Base-by-base conservation (phyloP, 2,329 filamentous ascomycete genomes). In the Fusarium sp. region DNA sequence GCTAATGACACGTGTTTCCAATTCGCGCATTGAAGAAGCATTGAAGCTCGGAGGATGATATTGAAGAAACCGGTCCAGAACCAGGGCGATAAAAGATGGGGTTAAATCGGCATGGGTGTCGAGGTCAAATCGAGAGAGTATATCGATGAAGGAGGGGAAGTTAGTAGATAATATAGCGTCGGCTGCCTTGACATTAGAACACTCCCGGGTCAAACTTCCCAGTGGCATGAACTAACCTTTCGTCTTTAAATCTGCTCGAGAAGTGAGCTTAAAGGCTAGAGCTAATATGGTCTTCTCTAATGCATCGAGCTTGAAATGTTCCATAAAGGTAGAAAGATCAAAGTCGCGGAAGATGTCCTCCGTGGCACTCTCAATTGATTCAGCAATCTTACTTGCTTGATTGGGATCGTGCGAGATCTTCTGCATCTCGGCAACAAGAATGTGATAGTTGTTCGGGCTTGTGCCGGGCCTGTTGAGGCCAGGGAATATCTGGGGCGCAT, bases 281-380 rank as follows among this genome's bases (percentile, higher is more conserved):
- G 94, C 94, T 73, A 99, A 88, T 70, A 97, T 89, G 45, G 94
- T 94, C 86, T 97, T 97, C 79, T 95, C 91, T 52, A 98, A 83
- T 15, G 94, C 91, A 84, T 98, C 95, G 61, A 98, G 88, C 81
- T 95, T 95, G 86, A 99, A 99, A 82, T 98, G 95, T 73, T 97
- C 93, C 87, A 98, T 92, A 81, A 99, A 98, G 5, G 93, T 94
- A 6, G 94, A 93, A n/a, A 99, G 89, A 81, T 99, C 96, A 78
- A 99, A 98, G 81, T 98, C 96, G 66, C 95, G 93, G 82, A 98
- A 98, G 69, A 98, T 90, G 77, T 99, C 96, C 78, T 96, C 95
- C 76, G 96, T 96, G 26, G 91, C 94, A 4, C 91, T 92, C 82
- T 98, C 95, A 80, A 99, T 93, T 26, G 95, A 93, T 82, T 98